These are phyloP conservation scores for Clavispora santaluciae DNA, from an alignment of 805 yeast species.

Conservation along the genomic window DNA sequence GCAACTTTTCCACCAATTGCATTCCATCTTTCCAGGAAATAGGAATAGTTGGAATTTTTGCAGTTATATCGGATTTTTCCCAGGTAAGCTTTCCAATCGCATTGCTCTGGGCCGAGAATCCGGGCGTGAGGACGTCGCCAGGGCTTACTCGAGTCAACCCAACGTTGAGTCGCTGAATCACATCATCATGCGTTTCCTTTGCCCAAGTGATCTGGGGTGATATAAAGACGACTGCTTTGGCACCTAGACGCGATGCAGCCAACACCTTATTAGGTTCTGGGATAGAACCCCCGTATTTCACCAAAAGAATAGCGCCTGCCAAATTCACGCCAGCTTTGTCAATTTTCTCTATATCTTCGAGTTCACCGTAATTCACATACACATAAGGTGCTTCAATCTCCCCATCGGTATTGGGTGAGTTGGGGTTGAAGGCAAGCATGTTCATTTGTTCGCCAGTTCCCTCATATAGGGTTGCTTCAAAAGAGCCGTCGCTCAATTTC, in stretches of 20 bases:
- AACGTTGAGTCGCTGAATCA: constrained; percentile 53
- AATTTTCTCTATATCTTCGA: constrained; percentile 47
- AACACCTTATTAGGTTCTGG: constrained; percentile 36
- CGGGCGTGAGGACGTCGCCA: constrained; percentile 81
- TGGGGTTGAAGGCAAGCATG: constrained; percentile 59
- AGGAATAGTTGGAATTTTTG: constrained; percentile 74
- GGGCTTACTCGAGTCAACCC: constrained; percentile 56
- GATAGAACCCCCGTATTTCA: constrained; percentile 49
- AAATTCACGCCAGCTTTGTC: constrained; percentile 32
- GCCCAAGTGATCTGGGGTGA: constrained; percentile 23
- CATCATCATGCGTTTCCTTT: constrained; percentile 24
- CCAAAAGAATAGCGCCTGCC: constrained; percentile 49
- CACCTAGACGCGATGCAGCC: constrained; percentile 54
- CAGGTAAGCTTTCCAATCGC: constrained; percentile 37
- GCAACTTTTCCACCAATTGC: constrained; percentile 28
- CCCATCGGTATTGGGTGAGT: constrained; percentile 50
- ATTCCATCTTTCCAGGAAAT: constrained; percentile 69
- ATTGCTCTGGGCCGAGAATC: constrained; percentile 51
- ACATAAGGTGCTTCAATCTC: constrained; percentile 49
- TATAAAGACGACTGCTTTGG: constrained; percentile 65
- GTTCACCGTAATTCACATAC: constrained; percentile 65
- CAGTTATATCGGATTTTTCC: constrained; percentile 48
- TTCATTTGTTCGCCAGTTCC: constrained; percentile 27
- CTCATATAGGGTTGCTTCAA: constrained; percentile 37
- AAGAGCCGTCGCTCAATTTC: constrained; percentile 28